These are phyloP conservation scores for Fraxinus pennsylvanica DNA, from an alignment of 257 asterid genomes.

Conservation along the genomic window DNA sequence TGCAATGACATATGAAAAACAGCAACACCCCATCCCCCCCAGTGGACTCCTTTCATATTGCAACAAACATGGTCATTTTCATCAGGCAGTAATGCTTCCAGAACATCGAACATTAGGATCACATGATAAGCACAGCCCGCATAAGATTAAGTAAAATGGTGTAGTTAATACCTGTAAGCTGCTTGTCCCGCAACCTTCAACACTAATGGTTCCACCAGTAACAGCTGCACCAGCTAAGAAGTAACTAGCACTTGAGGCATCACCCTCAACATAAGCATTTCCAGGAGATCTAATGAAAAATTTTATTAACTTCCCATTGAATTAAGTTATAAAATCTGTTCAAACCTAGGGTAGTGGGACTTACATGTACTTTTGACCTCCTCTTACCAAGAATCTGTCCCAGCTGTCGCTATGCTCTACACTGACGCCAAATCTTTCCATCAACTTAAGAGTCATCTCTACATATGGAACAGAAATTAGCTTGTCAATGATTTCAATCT, in stretches of 20 bases:
- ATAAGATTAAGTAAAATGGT: constrained; percentile 1
- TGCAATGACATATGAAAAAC: background rate
- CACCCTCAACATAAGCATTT: constrained; percentile 94
- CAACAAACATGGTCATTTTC: background rate
- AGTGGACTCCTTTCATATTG: background rate
- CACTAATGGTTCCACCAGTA: constrained; percentile 90
- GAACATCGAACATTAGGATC: background rate
- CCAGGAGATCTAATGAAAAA: constrained; percentile 76
- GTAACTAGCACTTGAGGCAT: constrained; percentile 99
- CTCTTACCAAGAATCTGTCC: constrained; percentile 80
- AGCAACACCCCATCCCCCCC: background rate
- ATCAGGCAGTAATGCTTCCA: background rate
- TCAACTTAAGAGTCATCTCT: constrained; percentile 96
- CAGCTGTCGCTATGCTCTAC: constrained; percentile 85
- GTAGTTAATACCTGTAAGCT: constrained; percentile 82
- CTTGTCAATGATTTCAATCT: constrained; percentile 89
- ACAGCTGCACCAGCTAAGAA: constrained; percentile 99
- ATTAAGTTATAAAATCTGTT: constrained; percentile 23
- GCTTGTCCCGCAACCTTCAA: constrained; percentile 98
- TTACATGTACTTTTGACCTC: constrained; percentile 86
- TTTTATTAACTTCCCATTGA: constrained; percentile 2
- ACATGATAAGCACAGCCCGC: background rate
- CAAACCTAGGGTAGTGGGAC: constrained; percentile 24
- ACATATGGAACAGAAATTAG: constrained; percentile 93
- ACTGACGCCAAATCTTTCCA: constrained; percentile 94